phyloP scores from a whole-genome alignment of 1,284 basidiomycete genomes.

The Cystobasidium slooffiae region DNA sequence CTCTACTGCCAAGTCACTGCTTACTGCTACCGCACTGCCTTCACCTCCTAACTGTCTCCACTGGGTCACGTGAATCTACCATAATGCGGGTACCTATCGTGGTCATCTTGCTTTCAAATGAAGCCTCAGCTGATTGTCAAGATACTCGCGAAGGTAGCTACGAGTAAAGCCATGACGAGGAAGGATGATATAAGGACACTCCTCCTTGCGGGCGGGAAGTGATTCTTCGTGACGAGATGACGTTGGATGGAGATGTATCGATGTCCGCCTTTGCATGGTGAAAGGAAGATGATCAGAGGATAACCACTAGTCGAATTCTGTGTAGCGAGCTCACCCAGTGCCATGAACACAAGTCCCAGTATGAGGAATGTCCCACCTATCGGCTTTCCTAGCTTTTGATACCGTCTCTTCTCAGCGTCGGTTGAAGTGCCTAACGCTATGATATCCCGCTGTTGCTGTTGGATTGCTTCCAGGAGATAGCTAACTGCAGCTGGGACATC shows the following conservation, averaged over 20 bases:
- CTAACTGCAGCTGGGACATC: conserved; percentile 13
- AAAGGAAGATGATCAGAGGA: neutral
- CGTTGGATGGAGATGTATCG: conserved; percentile 38
- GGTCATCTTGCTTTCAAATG: neutral
- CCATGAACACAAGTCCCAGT: conserved; percentile 35
- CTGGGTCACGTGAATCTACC: no score
- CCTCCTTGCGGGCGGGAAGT: conserved; percentile 39
- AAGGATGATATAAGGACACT: conserved; percentile 31
- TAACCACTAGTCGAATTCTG: no score
- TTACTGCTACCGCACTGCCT: no score
- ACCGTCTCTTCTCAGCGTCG: conserved; percentile 11
- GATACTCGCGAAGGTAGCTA: conserved; percentile 32
- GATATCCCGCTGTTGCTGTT: conserved; percentile 32
- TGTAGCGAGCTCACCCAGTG: conserved; percentile 29
- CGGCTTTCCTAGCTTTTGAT: conserved; percentile 42
- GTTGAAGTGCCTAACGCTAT: conserved; percentile 8
- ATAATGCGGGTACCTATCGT: no score
- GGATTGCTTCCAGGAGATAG: conserved; percentile 20
- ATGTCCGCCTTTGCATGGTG: conserved; percentile 19
- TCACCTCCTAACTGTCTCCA: no score
- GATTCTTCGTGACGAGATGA: conserved; percentile 29
- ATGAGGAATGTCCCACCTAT: conserved; percentile 45
- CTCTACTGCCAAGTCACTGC: no score
- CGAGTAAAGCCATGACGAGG: conserved; percentile 28
- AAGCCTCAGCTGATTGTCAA: conserved; percentile 11